Percentiles rank a stretch among this genome's conserved stretches.
phyloP scores from a whole-genome alignment of 306 rosid species.

The Glycyrrhiza uralensis region DNA sequence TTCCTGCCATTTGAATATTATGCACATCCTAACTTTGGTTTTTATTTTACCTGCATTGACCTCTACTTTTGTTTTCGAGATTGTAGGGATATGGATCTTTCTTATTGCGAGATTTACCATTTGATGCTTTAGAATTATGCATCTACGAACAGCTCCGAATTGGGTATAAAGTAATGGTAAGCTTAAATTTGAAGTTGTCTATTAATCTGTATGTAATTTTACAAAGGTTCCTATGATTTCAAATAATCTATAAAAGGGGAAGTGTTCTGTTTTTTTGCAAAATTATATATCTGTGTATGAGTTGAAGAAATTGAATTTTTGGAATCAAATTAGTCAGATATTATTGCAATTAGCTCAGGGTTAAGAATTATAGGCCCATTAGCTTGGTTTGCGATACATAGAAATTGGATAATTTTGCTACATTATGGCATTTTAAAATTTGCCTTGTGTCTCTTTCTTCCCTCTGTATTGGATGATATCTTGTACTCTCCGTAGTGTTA shows the following conservation, averaged over 20 bases:
- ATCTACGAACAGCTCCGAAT: conserved; percentile 78
- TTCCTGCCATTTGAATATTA: conserved; percentile 1
- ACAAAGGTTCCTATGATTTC: neutral
- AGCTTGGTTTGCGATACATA: neutral
- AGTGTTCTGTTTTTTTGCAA: neutral
- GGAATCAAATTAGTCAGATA: neutral
- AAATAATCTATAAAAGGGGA: neutral
- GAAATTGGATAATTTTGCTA: neutral
- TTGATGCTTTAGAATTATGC: conserved; percentile 79
- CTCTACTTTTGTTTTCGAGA: neutral
- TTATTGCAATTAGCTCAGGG: neutral
- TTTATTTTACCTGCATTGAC: conserved; percentile 14
- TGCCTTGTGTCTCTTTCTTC: neutral
- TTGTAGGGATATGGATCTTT: conserved; percentile 78
- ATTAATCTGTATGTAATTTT: conserved; percentile 8
- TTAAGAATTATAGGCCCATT: no score
- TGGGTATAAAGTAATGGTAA: conserved; percentile 73
- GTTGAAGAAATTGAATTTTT: neutral
- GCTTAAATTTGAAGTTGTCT: conserved; percentile 23
- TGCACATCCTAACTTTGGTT: neutral
- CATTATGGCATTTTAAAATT: neutral
- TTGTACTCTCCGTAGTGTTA: neutral
- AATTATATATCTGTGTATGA: neutral
- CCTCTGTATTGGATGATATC: neutral
- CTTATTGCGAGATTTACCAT: conserved; percentile 79